A percentile compares a stretch with the other conserved stretches of the same genome.
Evolutionary conservation across 306 rosid species (phyloP).

Genomic region (Echinosophora koreensis): DNA sequence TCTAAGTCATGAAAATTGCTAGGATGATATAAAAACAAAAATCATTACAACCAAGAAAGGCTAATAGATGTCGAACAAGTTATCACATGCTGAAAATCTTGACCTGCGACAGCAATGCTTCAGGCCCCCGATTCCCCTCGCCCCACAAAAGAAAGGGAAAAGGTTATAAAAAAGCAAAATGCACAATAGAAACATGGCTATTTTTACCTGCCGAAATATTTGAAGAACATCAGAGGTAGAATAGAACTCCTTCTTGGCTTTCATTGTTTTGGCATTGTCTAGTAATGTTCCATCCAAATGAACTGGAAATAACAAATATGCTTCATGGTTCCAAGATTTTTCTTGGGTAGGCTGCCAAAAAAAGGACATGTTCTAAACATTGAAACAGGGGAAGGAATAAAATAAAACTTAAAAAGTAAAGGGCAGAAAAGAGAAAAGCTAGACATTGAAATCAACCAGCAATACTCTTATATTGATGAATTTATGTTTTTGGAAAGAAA

Average conservation of each 20-base stretch:
- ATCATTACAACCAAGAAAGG: slow-evolving; percentile 29
- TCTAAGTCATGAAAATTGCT: slow-evolving; percentile 28
- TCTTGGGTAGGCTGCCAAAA: slow-evolving; percentile 79
- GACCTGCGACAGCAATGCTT: slow-evolving; percentile 19
- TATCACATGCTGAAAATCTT: slow-evolving; percentile 1
- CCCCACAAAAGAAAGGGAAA: background rate
- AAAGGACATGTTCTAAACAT: slow-evolving; percentile 36
- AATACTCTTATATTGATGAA: background rate
- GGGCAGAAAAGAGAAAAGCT: background rate
- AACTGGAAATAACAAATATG: slow-evolving; percentile 94
- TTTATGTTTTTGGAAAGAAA: background rate
- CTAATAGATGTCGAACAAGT: slow-evolving; percentile 7
- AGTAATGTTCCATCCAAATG: slow-evolving; percentile 97
- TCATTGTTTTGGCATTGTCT: slow-evolving; percentile 87
- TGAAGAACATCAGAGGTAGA: slow-evolving; percentile 91
- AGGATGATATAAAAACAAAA: slow-evolving; percentile 13
- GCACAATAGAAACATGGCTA: slow-evolving; percentile 23
- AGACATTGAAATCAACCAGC: slow-evolving; percentile 17
- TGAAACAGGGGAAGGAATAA: slow-evolving; percentile 20
- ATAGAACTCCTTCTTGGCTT: slow-evolving; percentile 80
- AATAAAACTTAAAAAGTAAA: background rate
- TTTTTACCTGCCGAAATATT: slow-evolving; percentile 85
- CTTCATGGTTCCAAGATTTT: slow-evolving; percentile 93
- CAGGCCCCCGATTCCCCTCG: no score
- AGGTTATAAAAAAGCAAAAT: slow-evolving; percentile 5